Percentiles rank a stretch among this genome's conserved stretches.
These are phyloP conservation scores for Fusarium sterilihyphosum DNA, from an alignment of 2,329 filamentous ascomycete species.

Conservation along the genomic window DNA sequence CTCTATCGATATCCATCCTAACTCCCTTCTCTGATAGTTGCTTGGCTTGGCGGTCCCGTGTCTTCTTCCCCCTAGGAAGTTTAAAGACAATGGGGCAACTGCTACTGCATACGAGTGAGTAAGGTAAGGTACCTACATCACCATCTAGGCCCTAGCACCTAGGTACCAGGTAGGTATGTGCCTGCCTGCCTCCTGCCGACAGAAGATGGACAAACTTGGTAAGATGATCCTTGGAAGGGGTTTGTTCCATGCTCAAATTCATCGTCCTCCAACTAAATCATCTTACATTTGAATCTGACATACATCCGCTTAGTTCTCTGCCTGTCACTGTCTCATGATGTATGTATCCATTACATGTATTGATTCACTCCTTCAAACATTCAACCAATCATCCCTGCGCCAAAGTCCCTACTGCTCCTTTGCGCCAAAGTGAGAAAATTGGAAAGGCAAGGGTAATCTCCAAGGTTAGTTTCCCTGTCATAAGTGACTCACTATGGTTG, in stretches of 20 bases:
- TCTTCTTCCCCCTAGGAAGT: neutral
- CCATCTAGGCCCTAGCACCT: neutral
- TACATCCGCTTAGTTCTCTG: conserved; percentile 5
- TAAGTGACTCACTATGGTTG: conserved; percentile 25
- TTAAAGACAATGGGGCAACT: conserved; percentile 14
- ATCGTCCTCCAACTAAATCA: neutral
- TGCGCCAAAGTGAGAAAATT: conserved; percentile 21
- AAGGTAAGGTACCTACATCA: neutral
- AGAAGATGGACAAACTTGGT: neutral
- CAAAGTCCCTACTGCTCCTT: conserved; percentile 17
- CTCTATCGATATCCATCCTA: conserved; percentile 1
- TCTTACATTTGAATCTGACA: conserved; percentile 24
- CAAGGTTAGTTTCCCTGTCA: conserved; percentile 22
- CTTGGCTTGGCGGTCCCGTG: conserved; percentile 27
- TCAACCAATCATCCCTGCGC: conserved; percentile 20
- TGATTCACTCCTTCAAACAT: conserved; percentile 27
- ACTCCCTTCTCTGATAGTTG: conserved; percentile 19
- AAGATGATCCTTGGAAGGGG: neutral
- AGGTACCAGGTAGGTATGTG: neutral
- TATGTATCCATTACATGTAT: conserved; percentile 23
- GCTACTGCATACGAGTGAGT: conserved; percentile 1
- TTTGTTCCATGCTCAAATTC: conserved; percentile 1
- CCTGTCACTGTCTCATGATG: conserved; percentile 34
- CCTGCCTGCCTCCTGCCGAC: neutral
- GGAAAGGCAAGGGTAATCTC: conserved; percentile 26